These are phyloP conservation scores for Amphichorda felina DNA, from an alignment of 2,329 filamentous ascomycete species.

Conservation along the genomic window DNA sequence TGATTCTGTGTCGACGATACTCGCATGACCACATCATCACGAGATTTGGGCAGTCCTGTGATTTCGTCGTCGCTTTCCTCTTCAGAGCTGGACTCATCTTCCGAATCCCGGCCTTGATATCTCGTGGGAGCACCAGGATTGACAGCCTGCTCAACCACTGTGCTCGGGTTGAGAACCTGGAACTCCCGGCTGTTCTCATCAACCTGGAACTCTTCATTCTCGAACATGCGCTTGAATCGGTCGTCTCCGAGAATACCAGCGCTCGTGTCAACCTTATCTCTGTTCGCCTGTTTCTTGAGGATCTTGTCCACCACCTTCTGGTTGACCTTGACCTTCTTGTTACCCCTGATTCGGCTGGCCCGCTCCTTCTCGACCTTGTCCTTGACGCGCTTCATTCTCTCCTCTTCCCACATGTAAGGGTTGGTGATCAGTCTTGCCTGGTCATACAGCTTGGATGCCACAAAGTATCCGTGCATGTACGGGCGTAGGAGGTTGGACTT, in stretches of 20 bases:
- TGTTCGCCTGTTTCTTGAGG: conserved; percentile 51
- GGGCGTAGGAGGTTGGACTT: conserved; percentile 82
- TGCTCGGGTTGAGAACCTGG: conserved; percentile 79
- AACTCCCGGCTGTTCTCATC: conserved; percentile 87
- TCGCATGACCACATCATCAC: conserved; percentile 44
- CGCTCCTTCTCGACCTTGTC: conserved; percentile 96
- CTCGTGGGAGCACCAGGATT: conserved; percentile 21
- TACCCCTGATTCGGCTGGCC: conserved; percentile 85
- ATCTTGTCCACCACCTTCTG: conserved; percentile 66
- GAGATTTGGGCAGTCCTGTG: conserved; percentile 10
- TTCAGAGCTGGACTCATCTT: conserved; percentile 30
- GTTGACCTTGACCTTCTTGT: conserved; percentile 98
- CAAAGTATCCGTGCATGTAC: conserved; percentile 99
- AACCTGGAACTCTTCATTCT: conserved; percentile 85
- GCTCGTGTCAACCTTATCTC: conserved; percentile 42
- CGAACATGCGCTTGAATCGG: conserved; percentile 81
- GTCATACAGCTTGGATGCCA: conserved; percentile 89
- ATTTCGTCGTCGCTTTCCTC: conserved; percentile 18
- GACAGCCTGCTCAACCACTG: conserved; percentile 27
- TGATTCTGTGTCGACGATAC: conserved; percentile 58
- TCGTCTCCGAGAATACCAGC: conserved; percentile 67
- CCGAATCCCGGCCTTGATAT: conserved; percentile 27
- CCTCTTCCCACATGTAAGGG: conserved; percentile 87
- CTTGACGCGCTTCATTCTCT: conserved; percentile 80
- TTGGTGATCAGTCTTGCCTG: conserved; percentile 88